Conservation (phyloP, 371 early-diverging fungal species). For the Mortierella sp. region DNA sequence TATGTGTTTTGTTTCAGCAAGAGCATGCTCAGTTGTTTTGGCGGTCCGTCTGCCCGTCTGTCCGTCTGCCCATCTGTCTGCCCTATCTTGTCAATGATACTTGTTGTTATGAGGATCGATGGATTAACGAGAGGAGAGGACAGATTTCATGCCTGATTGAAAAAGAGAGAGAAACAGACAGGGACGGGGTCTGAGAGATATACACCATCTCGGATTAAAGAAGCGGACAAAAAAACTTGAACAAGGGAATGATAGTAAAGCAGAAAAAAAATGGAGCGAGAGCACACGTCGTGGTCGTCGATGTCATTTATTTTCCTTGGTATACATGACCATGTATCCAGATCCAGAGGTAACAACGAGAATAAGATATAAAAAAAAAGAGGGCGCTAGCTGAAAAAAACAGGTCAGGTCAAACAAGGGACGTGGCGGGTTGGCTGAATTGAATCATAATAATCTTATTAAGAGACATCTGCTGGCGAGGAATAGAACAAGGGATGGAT, state of each 20-base stretch:
- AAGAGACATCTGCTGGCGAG: background rate
- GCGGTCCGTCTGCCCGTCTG: background rate
- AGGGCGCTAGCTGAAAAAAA: background rate
- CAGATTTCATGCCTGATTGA: background rate
- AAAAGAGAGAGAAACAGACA: background rate
- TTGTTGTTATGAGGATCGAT: background rate
- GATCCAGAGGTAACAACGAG: background rate
- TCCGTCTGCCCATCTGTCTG: background rate
- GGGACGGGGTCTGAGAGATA: background rate
- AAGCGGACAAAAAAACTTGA: background rate
- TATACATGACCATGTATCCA: background rate
- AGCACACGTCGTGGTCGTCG: background rate
- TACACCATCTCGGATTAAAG: background rate
- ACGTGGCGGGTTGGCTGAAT: background rate
- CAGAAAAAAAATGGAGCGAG: background rate
- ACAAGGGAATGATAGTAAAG: background rate
- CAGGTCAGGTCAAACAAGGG: background rate
- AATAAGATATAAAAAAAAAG: background rate
- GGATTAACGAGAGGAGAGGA: background rate
- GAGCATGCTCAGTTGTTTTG: constrained; percentile 3
- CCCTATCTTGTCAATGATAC: background rate
- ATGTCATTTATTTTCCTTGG: background rate
- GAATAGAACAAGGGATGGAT: background rate
- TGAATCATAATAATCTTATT: background rate
- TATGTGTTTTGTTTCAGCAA: no score